phyloP scores from a whole-genome alignment of 2,329 filamentous ascomycete species.

The Pseudofabraea citricarpa region DNA sequence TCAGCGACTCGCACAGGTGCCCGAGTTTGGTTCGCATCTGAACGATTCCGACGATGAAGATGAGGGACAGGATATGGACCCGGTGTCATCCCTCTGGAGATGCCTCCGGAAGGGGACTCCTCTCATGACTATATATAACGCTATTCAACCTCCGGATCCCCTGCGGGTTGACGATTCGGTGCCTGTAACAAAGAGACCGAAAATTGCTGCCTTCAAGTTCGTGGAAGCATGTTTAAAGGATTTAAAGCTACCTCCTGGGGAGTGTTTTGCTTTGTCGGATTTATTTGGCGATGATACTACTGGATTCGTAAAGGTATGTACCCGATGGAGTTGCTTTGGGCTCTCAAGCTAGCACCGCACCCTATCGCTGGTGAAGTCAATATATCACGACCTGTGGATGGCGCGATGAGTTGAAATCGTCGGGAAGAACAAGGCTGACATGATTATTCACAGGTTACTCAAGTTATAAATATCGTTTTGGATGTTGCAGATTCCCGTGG shows the following conservation, averaged over 20 bases:
- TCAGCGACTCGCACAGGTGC: conserved; percentile 75
- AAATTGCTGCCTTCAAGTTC: conserved; percentile 89
- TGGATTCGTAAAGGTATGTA: conserved; percentile 82
- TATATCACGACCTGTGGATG: background rate
- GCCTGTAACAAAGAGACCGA: conserved; percentile 70
- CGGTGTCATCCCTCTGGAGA: conserved; percentile 87
- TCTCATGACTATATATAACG: conserved; percentile 84
- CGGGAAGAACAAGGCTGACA: background rate
- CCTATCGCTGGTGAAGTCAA: too few species aligned
- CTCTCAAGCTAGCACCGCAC: background rate
- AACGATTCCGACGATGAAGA: conserved; percentile 67
- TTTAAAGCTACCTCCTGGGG: conserved; percentile 70
- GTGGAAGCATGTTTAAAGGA: conserved; percentile 83
- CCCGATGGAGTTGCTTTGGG: too few species aligned
- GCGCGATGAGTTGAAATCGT: background rate
- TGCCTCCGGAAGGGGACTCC: conserved; percentile 80
- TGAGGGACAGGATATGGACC: conserved; percentile 63
- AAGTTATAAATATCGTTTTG: conserved; percentile 87
- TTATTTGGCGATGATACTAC: conserved; percentile 92
- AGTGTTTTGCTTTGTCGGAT: conserved; percentile 90
- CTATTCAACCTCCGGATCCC: conserved; percentile 64
- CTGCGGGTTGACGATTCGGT: conserved; percentile 62
- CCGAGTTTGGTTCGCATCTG: conserved; percentile 73
- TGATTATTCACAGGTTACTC: conserved; percentile 58
- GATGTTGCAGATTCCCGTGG: conserved; percentile 79